phyloP scores from a whole-genome alignment of 73 alveolate species.

The Durusdinium trenchii region DNA sequence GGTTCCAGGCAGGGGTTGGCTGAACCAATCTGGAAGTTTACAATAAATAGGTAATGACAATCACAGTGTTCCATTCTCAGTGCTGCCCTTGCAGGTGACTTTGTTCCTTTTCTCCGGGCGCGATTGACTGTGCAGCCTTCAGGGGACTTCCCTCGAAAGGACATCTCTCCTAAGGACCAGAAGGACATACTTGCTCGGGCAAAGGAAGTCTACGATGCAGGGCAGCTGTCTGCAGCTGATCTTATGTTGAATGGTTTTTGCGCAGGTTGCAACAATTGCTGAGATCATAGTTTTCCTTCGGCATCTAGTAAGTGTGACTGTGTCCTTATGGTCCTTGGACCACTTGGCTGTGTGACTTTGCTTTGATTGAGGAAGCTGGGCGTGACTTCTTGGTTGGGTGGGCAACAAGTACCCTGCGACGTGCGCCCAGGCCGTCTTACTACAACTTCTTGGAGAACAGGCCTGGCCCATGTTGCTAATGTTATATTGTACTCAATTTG shows the following conservation, averaged over 20 bases:
- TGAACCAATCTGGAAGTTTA: too few relatives aligned
- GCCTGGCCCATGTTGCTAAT: too few relatives aligned
- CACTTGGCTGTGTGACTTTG: too few relatives aligned
- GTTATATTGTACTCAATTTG: too few relatives aligned
- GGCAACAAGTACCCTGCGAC: constrained; percentile 15
- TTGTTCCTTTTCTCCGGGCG: neutral
- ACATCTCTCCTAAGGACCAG: neutral
- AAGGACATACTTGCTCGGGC: neutral
- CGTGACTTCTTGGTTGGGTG: neutral
- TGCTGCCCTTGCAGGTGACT: neutral
- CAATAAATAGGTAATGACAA: neutral
- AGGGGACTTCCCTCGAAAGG: neutral
- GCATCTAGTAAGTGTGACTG: too few relatives aligned
- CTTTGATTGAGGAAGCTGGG: neutral
- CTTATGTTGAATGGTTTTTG: neutral
- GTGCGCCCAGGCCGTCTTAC: neutral
- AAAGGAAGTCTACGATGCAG: neutral
- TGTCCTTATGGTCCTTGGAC: too few relatives aligned
- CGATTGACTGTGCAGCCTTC: neutral
- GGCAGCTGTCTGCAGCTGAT: neutral
- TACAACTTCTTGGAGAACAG: constrained; percentile 3
- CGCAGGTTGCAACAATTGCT: too few relatives aligned
- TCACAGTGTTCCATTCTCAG: neutral
- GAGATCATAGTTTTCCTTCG: too few relatives aligned
- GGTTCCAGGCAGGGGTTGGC: neutral